A percentile compares a stretch with the other conserved stretches of the same genome.
Conservation (phyloP, 2,329 filamentous ascomycete genomes). For the Aspergillus ochraceoroseus region DNA sequence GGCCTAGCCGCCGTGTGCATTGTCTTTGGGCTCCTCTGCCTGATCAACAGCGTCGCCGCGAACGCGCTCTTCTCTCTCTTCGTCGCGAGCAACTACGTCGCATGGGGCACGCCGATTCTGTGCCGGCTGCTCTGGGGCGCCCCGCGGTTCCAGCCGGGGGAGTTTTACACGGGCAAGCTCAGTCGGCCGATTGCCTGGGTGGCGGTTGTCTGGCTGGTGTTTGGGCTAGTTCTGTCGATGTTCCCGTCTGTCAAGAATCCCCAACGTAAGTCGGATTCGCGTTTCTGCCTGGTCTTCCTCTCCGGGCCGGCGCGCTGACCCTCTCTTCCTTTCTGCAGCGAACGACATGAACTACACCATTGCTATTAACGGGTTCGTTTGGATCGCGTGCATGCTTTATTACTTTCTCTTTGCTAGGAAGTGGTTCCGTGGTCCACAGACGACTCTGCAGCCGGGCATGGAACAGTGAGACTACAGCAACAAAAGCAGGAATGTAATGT, state of each 20-base stretch:
- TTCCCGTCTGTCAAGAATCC: conserved; percentile 54
- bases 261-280: conserved; percentile 36
- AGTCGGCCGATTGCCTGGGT: conserved; percentile 52
- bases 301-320: not conserved
- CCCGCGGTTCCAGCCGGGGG: conserved; percentile 54
- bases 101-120: conserved; percentile 57
- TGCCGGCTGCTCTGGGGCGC: conserved; percentile 56
- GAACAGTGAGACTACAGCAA: conserved; percentile 14
- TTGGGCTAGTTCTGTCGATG: conserved; percentile 56
- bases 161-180: conserved; percentile 54
- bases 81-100: conserved; percentile 58
- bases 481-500: not conserved
- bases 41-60: conserved; percentile 56
- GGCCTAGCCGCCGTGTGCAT: conserved; percentile 50
- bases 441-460: conserved; percentile 44
- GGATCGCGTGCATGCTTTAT: conserved; percentile 54
- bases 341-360: conserved; percentile 60
- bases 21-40: conserved; percentile 53
- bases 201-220: conserved; percentile 52
- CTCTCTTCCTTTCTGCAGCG: conserved; percentile 24
- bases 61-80: conserved; percentile 53
- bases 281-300: conserved; percentile 4
- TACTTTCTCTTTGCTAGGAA: conserved; percentile 55
- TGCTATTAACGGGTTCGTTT: conserved; percentile 57
- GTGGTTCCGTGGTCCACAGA: conserved; percentile 59